Evolutionary conservation across 2,329 filamentous ascomycete species (phyloP).

Genomic region (Exophiala mesophila): DNA sequence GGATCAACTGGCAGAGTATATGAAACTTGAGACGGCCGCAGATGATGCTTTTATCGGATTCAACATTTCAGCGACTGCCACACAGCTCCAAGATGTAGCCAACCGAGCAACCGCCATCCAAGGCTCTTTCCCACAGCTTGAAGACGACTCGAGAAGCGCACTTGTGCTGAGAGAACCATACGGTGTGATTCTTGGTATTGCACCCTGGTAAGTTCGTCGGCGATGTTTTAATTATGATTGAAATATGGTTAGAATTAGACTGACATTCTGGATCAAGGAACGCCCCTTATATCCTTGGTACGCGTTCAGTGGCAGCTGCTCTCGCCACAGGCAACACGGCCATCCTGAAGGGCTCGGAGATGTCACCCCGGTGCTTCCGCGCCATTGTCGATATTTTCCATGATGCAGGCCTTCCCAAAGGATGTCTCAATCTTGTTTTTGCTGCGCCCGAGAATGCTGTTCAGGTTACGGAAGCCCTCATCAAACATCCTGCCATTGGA

Average conservation of each 20-base stretch:
- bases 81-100: background rate
- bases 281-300: background rate
- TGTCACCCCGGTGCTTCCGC: conserved; percentile 58
- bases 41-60: background rate
- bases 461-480: conserved; percentile 61
- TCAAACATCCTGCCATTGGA: conserved; percentile 61
- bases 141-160: background rate
- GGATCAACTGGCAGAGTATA: background rate
- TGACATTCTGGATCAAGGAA: background rate
- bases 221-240: too few species aligned
- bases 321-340: conserved; percentile 59
- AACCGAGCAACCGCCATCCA: background rate
- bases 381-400: conserved; percentile 59
- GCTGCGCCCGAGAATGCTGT: conserved; percentile 57
- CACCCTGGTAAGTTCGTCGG: background rate
- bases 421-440: conserved; percentile 67
- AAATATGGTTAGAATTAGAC: too few species aligned
- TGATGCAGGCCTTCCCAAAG: conserved; percentile 70
- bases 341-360: conserved; percentile 66
- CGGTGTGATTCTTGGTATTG: background rate
- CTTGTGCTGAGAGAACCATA: background rate
- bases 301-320: background rate
- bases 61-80: background rate
- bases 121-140: background rate
- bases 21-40: background rate